Percentiles rank a stretch among this genome's conserved stretches.
phyloP scores from a whole-genome alignment of 2,329 filamentous ascomycete species.

The Aspergillus pseudoterreus region DNA sequence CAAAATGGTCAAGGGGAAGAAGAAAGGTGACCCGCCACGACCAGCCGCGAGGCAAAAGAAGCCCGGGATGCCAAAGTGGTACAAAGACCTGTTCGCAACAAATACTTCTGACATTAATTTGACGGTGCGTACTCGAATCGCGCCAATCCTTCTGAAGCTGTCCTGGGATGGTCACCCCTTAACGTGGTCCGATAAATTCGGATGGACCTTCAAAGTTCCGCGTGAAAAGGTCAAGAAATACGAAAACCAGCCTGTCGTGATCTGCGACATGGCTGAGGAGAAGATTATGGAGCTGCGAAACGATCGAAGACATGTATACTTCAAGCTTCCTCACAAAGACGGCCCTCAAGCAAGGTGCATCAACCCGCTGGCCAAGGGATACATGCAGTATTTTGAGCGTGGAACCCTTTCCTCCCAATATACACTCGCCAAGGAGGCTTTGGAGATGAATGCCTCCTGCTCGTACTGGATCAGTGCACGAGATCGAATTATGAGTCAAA shows the following conservation, averaged over 20 bases:
- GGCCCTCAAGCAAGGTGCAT: constrained; percentile 79
- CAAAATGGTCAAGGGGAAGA: constrained; percentile 86
- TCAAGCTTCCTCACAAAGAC: constrained; percentile 95
- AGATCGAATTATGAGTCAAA: constrained; percentile 88
- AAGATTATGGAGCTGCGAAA: constrained; percentile 62
- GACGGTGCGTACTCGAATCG: constrained; percentile 81
- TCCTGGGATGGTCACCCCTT: constrained; percentile 87
- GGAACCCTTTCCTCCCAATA: constrained; percentile 85
- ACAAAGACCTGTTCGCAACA: constrained; percentile 80
- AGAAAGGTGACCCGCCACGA: constrained; percentile 73
- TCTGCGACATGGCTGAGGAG: constrained; percentile 75
- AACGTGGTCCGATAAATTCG: constrained; percentile 88
- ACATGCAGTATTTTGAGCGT: constrained; percentile 85
- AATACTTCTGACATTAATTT: constrained; percentile 65
- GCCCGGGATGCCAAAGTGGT: constrained; percentile 94
- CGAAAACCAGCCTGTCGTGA: constrained; percentile 64
- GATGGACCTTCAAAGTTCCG: constrained; percentile 85
- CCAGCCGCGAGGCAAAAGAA: constrained; percentile 83
- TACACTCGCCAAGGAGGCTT: constrained; percentile 83
- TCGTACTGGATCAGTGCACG: constrained; percentile 98
- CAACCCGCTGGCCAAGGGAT: constrained; percentile 87
- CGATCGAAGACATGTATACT: constrained; percentile 67
- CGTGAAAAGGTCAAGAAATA: constrained; percentile 62
- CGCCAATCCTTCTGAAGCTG: constrained; percentile 77
- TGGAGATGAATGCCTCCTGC: constrained; percentile 98